phyloP scores from a whole-genome alignment of 2,329 filamentous ascomycete genomes.

The Ascochyta clinopodiicola region DNA sequence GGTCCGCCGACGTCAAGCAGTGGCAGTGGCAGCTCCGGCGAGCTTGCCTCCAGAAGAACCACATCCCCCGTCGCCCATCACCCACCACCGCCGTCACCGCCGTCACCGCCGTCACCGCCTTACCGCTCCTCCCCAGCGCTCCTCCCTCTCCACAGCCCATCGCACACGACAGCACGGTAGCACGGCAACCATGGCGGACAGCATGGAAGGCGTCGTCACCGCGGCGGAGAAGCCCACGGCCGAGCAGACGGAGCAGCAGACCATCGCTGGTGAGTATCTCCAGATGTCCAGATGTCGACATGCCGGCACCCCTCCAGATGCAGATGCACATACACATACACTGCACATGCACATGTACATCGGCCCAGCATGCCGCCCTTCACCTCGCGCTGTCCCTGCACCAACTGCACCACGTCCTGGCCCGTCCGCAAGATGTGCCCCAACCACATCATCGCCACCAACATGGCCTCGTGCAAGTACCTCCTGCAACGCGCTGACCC shows the following conservation, averaged over 20 bases:
- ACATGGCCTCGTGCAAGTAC: conserved; percentile 38
- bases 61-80: conserved; percentile 8
- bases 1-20: conserved; percentile 11
- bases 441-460: conserved; percentile 39
- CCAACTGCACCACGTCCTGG: conserved; percentile 26
- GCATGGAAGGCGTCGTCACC: conserved; percentile 57
- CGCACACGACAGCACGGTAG: conserved; percentile 8
- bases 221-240: conserved; percentile 51
- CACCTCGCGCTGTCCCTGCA: conserved; percentile 32
- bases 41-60: conserved; percentile 30
- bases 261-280: conserved; percentile 45
- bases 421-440: conserved; percentile 37
- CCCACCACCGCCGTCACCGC: not conserved
- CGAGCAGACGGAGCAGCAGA: conserved; percentile 51
- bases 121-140: conserved; percentile 6
- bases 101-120: not conserved
- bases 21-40: conserved; percentile 8
- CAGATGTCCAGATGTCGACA: too few relatives aligned
- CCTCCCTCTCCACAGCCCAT: conserved; percentile 19
- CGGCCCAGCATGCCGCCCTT: conserved; percentile 23
- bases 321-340: too few relatives aligned
- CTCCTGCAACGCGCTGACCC: conserved; percentile 42
- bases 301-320: too few relatives aligned
- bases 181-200: conserved; percentile 54
- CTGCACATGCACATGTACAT: too few relatives aligned